These are phyloP conservation scores for Turnera subulata DNA, from an alignment of 345 rosid genomes.

Conservation along the genomic window DNA sequence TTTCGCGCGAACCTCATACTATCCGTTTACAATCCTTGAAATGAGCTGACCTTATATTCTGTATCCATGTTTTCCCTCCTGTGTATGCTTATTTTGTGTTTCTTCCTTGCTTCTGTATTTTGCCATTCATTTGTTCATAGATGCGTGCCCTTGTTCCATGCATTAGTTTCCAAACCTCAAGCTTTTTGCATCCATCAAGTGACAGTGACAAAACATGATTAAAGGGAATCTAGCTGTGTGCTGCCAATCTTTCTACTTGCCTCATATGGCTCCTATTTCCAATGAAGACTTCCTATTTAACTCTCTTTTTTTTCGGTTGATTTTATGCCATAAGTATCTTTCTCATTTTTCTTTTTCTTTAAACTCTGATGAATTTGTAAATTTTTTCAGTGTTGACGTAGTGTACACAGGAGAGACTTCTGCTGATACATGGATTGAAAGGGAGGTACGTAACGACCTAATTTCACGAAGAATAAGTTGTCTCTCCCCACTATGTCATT, in stretches of 20 bases:
- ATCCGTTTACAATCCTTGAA: no score
- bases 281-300: conserved; percentile 1
- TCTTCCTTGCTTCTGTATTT: background rate
- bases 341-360: conserved; percentile 1
- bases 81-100: background rate
- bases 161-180: no score
- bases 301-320: background rate
- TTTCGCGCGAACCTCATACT: background rate
- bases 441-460: conserved; percentile 47
- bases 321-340: background rate
- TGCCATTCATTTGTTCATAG: no score
- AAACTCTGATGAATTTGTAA: conserved; percentile 14
- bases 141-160: no score
- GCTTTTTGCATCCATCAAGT: no score
- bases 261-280: no score
- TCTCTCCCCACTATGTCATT: no score
- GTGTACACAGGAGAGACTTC: conserved; percentile 75
- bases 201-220: no score
- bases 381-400: conserved; percentile 65
- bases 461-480: background rate
- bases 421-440: conserved; percentile 96
- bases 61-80: no score
- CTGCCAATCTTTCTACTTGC: background rate
- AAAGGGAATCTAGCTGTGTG: background rate
- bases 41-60: no score